Evolutionary conservation across 2,329 filamentous ascomycete species (phyloP).

Genomic region (Cercospora zeae-maydis): DNA sequence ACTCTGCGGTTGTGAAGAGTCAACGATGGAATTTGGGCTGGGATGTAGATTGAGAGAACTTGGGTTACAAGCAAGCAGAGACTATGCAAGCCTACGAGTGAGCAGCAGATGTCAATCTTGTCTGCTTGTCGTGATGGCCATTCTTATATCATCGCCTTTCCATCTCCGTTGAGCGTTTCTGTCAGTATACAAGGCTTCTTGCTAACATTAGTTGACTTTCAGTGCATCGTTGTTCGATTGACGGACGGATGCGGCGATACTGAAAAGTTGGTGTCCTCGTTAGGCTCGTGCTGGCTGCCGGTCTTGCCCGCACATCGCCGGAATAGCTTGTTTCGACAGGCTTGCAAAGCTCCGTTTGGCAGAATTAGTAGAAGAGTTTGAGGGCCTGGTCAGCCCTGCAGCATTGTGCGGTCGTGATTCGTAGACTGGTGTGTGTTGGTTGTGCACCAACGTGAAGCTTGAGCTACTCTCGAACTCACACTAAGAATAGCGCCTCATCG

Average conservation of each 20-base stretch:
- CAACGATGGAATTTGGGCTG: neutral
- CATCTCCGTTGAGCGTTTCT: neutral
- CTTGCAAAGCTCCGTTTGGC: neutral
- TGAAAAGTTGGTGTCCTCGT: neutral
- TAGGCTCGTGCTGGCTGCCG: neutral
- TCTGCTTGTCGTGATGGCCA: neutral
- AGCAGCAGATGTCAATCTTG: neutral
- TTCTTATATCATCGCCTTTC: neutral
- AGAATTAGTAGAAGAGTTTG: neutral
- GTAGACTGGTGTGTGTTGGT: neutral
- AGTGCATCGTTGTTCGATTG: neutral
- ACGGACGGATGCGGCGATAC: neutral
- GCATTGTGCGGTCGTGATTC: neutral
- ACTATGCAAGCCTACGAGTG: neutral
- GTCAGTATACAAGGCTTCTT: neutral
- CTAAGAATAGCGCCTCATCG: neutral
- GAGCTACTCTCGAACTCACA: neutral
- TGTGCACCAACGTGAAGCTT: neutral
- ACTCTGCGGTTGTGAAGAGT: neutral
- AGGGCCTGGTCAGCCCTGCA: neutral
- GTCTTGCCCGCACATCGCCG: neutral
- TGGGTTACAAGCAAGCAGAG: neutral
- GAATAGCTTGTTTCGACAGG: slow-evolving; percentile 1
- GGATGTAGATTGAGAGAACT: neutral
- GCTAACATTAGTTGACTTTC: slow-evolving; percentile 3